Base-by-base conservation (phyloP, 352 stramenopile species). In the Phytophthora sp. region DNA sequence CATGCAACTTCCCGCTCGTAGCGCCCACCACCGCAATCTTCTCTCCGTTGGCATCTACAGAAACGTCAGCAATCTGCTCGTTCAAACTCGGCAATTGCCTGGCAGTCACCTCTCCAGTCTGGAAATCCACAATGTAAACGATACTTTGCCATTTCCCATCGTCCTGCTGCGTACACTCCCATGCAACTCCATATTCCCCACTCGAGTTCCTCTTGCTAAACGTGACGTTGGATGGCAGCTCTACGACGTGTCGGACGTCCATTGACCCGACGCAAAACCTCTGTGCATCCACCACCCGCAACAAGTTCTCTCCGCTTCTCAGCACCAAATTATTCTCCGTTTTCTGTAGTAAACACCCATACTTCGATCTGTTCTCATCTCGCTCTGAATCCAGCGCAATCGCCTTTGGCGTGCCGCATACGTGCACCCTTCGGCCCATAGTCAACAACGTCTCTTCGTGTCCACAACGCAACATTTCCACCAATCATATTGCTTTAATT, bases 51-150 rank as follows among this genome's bases (percentile, higher is more conserved):
- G 26, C 16, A 44, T 66, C 49, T 20, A 66, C 60, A 16, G 66
- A 74, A 16, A 12, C 45, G 18, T 74, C 50, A 8, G 35, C 50
- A 15, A 68, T 60, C 42, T 35, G 36, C 18, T 75, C 62, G 18
- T 47, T 51, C 15, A 60, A 45, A 30, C 7, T 24, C 13, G 49
- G 35, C 29, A 61, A 57, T 7, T 18, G 4, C 11, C 31, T 49
- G 3, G 31, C 11, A 29, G 20, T 3, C 9, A 71, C 41, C 13
- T 65, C 50, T 42, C 55, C 56, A 63, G 44, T 38, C 23, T 71
- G 36, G 20, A 63, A 71, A 63, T 72, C 24, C 42, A 69, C 42
- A 41, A 62, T 20, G 23, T 54, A 72, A 26, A 61, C 29, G n/a
- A n/a, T n/a, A n/a, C n/a, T n/a, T n/a, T 12, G 35, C 13, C 20